Conservation (phyloP, 2,329 filamentous ascomycete genomes). For the Paraconiothyrium brasiliense region DNA sequence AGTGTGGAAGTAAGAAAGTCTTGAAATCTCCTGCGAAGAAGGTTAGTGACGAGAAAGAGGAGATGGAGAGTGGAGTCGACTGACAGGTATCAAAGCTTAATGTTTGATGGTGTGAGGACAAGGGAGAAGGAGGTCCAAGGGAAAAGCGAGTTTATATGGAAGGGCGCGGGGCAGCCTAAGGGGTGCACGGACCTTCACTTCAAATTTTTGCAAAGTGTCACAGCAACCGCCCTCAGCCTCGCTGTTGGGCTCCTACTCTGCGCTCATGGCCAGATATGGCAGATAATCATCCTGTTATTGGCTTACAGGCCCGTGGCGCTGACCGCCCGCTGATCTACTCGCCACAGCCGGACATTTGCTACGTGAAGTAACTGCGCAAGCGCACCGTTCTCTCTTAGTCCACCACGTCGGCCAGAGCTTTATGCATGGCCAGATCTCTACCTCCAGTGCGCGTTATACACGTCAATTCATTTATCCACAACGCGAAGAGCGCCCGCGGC, state of each 20-base stretch:
- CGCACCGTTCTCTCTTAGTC: constrained; percentile 3
- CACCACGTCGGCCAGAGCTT: constrained; percentile 2
- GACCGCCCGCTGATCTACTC: constrained; percentile 22
- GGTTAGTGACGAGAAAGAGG: constrained; percentile 3
- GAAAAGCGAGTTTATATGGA: not conserved
- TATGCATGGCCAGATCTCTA: constrained; percentile 7
- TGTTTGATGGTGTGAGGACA: constrained; percentile 15
- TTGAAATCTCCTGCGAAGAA: constrained; percentile 30
- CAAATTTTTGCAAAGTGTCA: constrained; percentile 13
- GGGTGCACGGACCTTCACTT: not conserved
- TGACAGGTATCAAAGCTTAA: constrained; percentile 11
- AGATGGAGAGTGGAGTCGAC: not conserved
- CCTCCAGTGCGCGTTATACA: constrained; percentile 5
- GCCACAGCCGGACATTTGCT: constrained; percentile 21
- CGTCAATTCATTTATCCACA: constrained; percentile 3
- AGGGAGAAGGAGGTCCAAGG: not conserved
- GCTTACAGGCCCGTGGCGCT: constrained; percentile 1
- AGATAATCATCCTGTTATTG: constrained; percentile 14
- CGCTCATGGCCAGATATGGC: constrained; percentile 12
- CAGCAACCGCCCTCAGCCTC: constrained; percentile 16
- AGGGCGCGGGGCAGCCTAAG: not conserved
- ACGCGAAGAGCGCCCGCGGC: not conserved
- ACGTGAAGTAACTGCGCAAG: constrained; percentile 13
- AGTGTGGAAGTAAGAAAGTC: constrained; percentile 45
- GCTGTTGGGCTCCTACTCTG: constrained; percentile 7